Base-by-base conservation (phyloP, 2,329 filamentous ascomycete species). In the Myriosclerotinia curreyana region DNA sequence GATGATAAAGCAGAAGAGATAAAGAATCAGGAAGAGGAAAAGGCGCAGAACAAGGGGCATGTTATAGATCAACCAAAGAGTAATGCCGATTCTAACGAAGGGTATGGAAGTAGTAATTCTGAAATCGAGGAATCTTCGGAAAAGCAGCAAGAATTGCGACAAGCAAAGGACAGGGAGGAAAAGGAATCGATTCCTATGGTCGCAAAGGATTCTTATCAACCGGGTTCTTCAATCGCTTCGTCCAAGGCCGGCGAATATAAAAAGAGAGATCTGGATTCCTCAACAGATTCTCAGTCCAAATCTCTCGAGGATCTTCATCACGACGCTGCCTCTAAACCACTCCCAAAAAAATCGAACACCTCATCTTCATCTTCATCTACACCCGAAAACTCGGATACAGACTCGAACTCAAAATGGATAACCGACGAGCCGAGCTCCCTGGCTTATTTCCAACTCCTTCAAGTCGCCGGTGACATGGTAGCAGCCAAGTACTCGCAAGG, bases 381-480 rank as follows among this genome's bases (percentile, higher is more conserved):
- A 46, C 22, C 54, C n/a, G 22, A 7, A 48, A 48, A 48, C 8
- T 22, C 28, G 6, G 28, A 31, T 25, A 6, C 5, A 36, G 31
- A 52, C 50, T 48, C n/a, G 17, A 15, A 36, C 28, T 38, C 44
- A 15, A 31, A 51, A 31, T 71, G 68, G 65, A 59, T 67, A 38
- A 68, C 69, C 22, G 72, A 74, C 40, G 65, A 69, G 1, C 65
- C 74, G 22, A 68, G 69, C 36, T 76, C 70, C 2, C 3, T 55
- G 0, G 22, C 70, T 49, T 75, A 75, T 55, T 60, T 66, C 5
- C 61, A 71, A 14, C 70, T 77, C 4, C 59, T 74, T 8, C 66
- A 69, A 38, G 69, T 73, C 5, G 70, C 25, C 77, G 76, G 73
- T 67, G 31, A 63, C 15, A 52, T 67, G 73, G 64, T 63, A n/a